Percentiles rank a stretch among this genome's conserved stretches.
These are phyloP conservation scores for Rheum nobile DNA, from an alignment of 148 eudicot species.

Conservation along the genomic window DNA sequence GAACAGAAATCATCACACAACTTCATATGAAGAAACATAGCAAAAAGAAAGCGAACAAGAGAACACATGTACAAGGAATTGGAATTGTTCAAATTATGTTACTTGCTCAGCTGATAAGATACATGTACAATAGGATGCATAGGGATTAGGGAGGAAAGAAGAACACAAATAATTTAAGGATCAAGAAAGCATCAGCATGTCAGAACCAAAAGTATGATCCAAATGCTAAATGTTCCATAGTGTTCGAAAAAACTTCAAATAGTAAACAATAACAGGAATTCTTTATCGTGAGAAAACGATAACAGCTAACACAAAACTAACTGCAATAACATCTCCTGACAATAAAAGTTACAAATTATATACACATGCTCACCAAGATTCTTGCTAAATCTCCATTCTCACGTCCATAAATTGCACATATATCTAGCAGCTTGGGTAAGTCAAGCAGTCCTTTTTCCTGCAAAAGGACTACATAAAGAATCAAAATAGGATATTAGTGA, in stretches of 20 bases:
- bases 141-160: neutral
- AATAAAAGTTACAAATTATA: neutral
- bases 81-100: neutral
- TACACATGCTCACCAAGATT: slow-evolving; percentile 49
- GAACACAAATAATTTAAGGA: neutral
- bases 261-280: too few species aligned
- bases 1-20: neutral
- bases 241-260: neutral
- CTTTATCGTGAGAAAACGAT: neutral
- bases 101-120: neutral
- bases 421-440: slow-evolving; percentile 78
- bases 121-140: neutral
- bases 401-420: slow-evolving; percentile 85
- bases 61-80: neutral
- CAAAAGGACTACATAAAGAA: slow-evolving; percentile 60
- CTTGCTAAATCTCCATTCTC: slow-evolving; percentile 73
- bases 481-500: slow-evolving; percentile 21
- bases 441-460: slow-evolving; percentile 89
- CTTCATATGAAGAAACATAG: neutral
- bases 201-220: neutral
- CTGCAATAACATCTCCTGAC: neutral
- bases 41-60: neutral
- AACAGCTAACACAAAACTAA: neutral
- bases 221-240: neutral
- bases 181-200: neutral